Evolutionary conservation across 768 basidiomycete genomes (phyloP), one percentile per base, ranked within the genome.

Genomic region (Pholiota conissans): DNA sequence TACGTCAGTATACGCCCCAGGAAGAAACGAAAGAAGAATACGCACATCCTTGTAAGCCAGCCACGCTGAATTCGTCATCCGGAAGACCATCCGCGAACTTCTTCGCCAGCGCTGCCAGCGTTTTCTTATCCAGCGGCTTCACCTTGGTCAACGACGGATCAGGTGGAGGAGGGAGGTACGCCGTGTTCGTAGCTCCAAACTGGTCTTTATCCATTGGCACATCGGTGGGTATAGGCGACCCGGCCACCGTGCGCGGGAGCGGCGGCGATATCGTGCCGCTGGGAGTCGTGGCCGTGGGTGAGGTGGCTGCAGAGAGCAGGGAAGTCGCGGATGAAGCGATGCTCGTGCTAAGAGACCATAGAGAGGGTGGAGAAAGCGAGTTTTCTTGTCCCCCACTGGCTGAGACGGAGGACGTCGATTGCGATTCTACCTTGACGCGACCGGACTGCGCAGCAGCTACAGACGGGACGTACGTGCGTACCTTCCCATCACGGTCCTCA

Each of bases 1-100:
- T 47, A 48, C 39, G 45, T 27, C 28, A 50, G 29, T 40, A 48
- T 27, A 50, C 51, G n/a, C n/a, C n/a, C n/a, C n/a, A n/a, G 46
- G 22, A 16, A 18, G 27, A 3, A 34, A 11, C 28, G 32, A 51
- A 62, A 64, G 63, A 61, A 60, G 53, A 22, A 65, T 32, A 86
- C 90, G 82, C 70, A 91, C 90, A 94, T 70, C 92, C 93, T 74
- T 95, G 93, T 53, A 97, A 76, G 56, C 91, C 89, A 18, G 94
- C 93, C 54, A 95, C 90, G 66, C 90, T 91, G 67, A 95, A 92
- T 74, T 91, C 89, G 37, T 89, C 86, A 34, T 93, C 89, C 0
- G 94, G 92, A 20, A 95, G 85, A 22, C 84, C 76, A 60, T 91
- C 89, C 3, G 91, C 90, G 66, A 95, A 95, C 57, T 77, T 66